A percentile compares a stretch with the other conserved stretches of the same genome.
Conservation (phyloP, 345 rosid genomes). For the Camelina sativa region DNA sequence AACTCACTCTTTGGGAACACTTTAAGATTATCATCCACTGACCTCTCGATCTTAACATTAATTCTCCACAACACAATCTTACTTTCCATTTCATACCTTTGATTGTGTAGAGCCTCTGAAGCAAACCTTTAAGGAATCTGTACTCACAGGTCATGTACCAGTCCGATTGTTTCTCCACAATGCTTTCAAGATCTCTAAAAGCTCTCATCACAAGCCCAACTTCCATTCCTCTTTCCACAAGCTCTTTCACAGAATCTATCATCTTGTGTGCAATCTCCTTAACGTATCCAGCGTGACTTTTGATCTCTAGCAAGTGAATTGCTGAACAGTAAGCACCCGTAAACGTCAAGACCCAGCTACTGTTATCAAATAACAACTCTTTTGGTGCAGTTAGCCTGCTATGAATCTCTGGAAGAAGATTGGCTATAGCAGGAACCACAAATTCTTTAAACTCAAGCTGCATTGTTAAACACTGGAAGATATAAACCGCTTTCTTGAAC, state of each 20-base stretch:
- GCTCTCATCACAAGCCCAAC: slow-evolving; percentile 34
- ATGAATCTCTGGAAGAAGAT: slow-evolving; percentile 25
- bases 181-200: slow-evolving; percentile 23
- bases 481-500: slow-evolving; percentile 5
- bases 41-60: slow-evolving; percentile 8
- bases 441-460: background rate
- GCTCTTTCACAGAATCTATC: slow-evolving; percentile 20
- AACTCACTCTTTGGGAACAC: background rate
- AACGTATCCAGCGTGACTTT: background rate
- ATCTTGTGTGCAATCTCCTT: slow-evolving; percentile 1
- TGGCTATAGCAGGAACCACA: background rate
- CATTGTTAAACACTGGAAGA: slow-evolving; percentile 35
- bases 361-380: slow-evolving; percentile 8
- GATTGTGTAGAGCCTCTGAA: background rate
- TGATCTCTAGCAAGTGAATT: background rate
- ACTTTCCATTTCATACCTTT: slow-evolving; percentile 28
- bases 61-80: slow-evolving; percentile 34
- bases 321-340: slow-evolving; percentile 15
- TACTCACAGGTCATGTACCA: slow-evolving; percentile 13
- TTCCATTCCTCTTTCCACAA: slow-evolving; percentile 37
- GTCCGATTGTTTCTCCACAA: slow-evolving; percentile 11
- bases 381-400: slow-evolving; percentile 3
- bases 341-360: slow-evolving; percentile 21
- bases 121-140: slow-evolving; percentile 16
- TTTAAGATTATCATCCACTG: background rate